Evolutionary conservation across 1,139 yeast genomes (phyloP), one percentile per base, ranked within the genome.

Genomic region (Geotrichum reessii): DNA sequence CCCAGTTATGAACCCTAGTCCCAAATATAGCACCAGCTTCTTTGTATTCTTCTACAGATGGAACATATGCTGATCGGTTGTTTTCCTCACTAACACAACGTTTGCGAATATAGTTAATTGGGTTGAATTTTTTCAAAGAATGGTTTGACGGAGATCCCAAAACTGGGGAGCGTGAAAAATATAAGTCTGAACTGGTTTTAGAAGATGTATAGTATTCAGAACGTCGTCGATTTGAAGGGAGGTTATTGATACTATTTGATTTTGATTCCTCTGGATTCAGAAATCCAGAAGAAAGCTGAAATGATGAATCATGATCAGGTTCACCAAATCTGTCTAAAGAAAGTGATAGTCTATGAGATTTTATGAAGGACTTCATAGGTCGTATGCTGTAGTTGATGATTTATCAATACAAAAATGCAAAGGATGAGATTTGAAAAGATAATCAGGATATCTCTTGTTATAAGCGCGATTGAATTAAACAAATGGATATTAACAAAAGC

Each of bases 1-100:
- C 70, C 74, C 74, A 71, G 50, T 71, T 72, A 44, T 71, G 72
- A 19, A 68, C 67, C 40, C 73, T 59, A 19, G 74, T 71, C 46
- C 74, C 74, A 55, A 65, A 66, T 37, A 71, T 71, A 28, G 67
- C 63, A 12, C 74, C 74, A 6, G 73, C 74, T 24, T 65, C 69
- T 40, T 51, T 51, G 53, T 62, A 62, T n/a, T 62, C 64, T n/a
- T 62, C 58, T 3, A 58, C 60, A 2, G 62, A 52, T 6, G 59
- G 60, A 9, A 58, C 21, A 9, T 52, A 40, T n/a, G 33, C 50
- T 1, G 55, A 52, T 19, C 42, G 21, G 19, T n/a, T 37, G 21
- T 21, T 17, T 9, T 50, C 61, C n/a, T 42, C 57, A 14, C 51
- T 49, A 33, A 51, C 49, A n/a, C 57, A 28, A 7, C 58, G 50